Evolutionary conservation across 169 alveolate species (phyloP), one percentile per base, ranked within the genome.

Genomic region (Babesia sp.): DNA sequence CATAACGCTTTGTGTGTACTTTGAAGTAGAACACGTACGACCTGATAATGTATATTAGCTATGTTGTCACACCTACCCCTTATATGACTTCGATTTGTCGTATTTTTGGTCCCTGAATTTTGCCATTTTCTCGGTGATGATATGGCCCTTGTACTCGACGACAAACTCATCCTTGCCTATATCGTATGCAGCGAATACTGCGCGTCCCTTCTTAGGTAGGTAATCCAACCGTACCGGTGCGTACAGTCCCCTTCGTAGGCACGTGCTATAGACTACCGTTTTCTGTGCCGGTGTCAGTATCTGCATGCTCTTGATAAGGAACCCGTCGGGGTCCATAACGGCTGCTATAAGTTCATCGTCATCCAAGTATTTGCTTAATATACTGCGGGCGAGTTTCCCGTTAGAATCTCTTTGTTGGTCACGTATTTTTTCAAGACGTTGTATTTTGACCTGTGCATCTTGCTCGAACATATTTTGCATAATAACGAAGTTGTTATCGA

Each of bases 11-110:
- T 44, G 76, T 86, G 22, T 92, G 85, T 56, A 77, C 67, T 33
- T 91, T 91, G 90, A 93, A 93, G 59, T 91, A 92, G 63, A 90
- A 93, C 90, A 93, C 93, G 58, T 77, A 93, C 26, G 95, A 92
- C 60, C 96, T 92, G 60, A 33, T 57, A 20, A 70, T 42, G 26
- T 11, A 45, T 3, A 14, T 26, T 1, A n/a, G 16, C 12, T 2
- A 51, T 0, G 14, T 4, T 11, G 4, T n/a, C 24, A 29, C 33
- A 26, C 72, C 46, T 59, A 66, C 86, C 80, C 81, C 36, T 46
- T 63, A 56, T 44, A 29, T 7, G 64, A 70, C 42, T 45, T 54
- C 14, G 86, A 68, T 48, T 69, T 51, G 61, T 81, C 84, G 73
- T 91, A 91, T 55, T 67, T 82, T 29, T 68, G 56, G 56, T 91